Conservation (phyloP, 2,329 filamentous ascomycete species). For the Aspergillus pseudonomiae region DNA sequence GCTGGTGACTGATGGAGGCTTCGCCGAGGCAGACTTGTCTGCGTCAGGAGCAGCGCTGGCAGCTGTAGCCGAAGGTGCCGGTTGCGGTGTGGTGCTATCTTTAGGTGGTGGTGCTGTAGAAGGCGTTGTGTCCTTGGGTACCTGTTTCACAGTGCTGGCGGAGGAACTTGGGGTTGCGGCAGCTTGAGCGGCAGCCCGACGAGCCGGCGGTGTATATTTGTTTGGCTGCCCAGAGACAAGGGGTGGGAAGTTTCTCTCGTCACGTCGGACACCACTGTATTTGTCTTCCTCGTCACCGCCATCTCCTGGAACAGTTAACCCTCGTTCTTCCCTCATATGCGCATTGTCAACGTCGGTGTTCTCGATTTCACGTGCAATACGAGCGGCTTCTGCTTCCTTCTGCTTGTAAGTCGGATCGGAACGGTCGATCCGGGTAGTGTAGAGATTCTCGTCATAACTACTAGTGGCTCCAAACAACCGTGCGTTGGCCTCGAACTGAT, state of each 20-base stretch:
- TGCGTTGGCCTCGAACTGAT: conserved; percentile 92
- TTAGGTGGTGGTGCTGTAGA: conserved; percentile 34
- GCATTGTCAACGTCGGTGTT: conserved; percentile 70
- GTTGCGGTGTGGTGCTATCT: conserved; percentile 20
- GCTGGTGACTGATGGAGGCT: conserved; percentile 32
- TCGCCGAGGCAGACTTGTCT: conserved; percentile 29
- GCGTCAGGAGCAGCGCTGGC: conserved; percentile 27
- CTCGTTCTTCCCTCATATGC: conserved; percentile 88
- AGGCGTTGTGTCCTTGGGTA: conserved; percentile 48
- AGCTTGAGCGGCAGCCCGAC: conserved; percentile 73
- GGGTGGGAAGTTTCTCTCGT: conserved; percentile 63
- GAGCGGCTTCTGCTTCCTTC: conserved; percentile 76
- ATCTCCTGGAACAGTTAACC: conserved; percentile 65
- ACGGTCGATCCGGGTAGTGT: conserved; percentile 89
- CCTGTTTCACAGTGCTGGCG: conserved; percentile 86
- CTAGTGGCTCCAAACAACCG: conserved; percentile 83
- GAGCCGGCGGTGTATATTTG: conserved; percentile 89
- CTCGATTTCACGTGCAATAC: conserved; percentile 88
- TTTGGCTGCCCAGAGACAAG: conserved; percentile 62
- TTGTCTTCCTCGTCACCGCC: conserved; percentile 90
- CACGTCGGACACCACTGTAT: conserved; percentile 89
- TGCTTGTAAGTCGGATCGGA: conserved; percentile 80
- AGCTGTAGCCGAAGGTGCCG: conserved; percentile 20
- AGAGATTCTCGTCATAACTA: conserved; percentile 91
- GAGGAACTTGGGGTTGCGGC: conserved; percentile 76